These are phyloP conservation scores for Apiotrichum gracile DNA, from an alignment of 1,284 basidiomycete species.

Conservation along the genomic window DNA sequence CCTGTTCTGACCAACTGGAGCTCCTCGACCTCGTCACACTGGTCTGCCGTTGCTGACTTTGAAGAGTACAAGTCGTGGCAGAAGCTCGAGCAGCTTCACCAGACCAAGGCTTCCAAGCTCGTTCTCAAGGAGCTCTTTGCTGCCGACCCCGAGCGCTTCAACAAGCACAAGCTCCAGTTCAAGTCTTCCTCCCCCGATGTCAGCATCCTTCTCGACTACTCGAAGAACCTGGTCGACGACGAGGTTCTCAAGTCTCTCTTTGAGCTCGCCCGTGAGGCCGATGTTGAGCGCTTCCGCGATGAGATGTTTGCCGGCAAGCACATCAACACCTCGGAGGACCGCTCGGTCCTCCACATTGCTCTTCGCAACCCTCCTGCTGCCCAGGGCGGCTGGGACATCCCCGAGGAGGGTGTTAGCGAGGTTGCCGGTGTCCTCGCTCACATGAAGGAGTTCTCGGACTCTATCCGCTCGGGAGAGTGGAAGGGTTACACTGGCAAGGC, in stretches of 20 bases:
- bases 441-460: conserved; percentile 83
- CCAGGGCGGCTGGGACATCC: conserved; percentile 59
- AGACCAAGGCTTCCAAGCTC: conserved; percentile 66
- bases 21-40: neutral
- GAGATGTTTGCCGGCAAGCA: conserved; percentile 93
- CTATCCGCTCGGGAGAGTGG: conserved; percentile 79
- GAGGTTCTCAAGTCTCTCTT: conserved; percentile 73
- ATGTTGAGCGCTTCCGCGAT: conserved; percentile 78
- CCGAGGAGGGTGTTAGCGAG: conserved; percentile 74
- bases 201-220: conserved; percentile 88
- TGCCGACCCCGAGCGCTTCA: conserved; percentile 76
- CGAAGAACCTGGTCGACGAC: conserved; percentile 91
- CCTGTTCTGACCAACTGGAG: neutral
- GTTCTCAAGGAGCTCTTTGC: conserved; percentile 87
- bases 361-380: conserved; percentile 65
- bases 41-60: neutral
- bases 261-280: conserved; percentile 74
- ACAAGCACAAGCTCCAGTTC: conserved; percentile 77
- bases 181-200: conserved; percentile 58
- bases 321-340: conserved; percentile 97
- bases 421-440: conserved; percentile 80
- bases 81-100: conserved; percentile 80
- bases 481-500: conserved; percentile 95
- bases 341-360: conserved; percentile 91
- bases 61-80: conserved; percentile 83